Base-by-base conservation (phyloP, 2,329 filamentous ascomycete genomes). In the Paracoccidioides lutzii region DNA sequence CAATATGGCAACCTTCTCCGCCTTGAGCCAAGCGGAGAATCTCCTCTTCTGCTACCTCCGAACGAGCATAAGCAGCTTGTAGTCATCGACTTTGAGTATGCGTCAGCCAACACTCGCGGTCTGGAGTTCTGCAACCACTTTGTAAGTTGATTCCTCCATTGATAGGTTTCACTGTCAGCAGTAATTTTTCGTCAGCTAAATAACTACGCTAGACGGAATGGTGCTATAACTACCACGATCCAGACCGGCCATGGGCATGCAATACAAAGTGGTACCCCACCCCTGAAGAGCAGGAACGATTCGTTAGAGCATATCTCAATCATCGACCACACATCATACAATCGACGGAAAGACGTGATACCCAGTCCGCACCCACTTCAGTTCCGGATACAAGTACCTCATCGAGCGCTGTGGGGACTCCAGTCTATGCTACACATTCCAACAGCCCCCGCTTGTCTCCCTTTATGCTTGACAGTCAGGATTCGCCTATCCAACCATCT, bases 1-100 rank as follows among this genome's bases (percentile, higher is more conserved):
- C 93, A 98, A 83, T 97, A 98, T 66, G 93, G 93, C 60, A 98
- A 98, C 67, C 93, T 98, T 59, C 82, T 98, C 52, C 88, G 90
- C 41, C 75, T 85, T 69, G 81, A 88, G 61, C 81, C 81, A 2
- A 74, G 75, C 42, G 78, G 77, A 51, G 85, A 90, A 63, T 96
- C 90, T 0, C 93, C 91, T 0, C 80, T 97, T 6, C 78, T 96
- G 9, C 81, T 93, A 52, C 90, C 93, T 0, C 84, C 87, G 57
- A 97, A 97, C 71, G 84, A 91, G 62, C 93, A 98, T 74, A 97
- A 95, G 71, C 91, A 95, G 71, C 81, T 98, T 12, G 81, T 97
- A 14, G 93, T 98, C 60, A 98, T 98, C 65, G 93, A 98, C 69
- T 98, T 98, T 65, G 93, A 98, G 67, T 98, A 98, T 67, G 87